Evolutionary conservation across 1,284 basidiomycete genomes (phyloP), one percentile per base, ranked within the genome.

Genomic region (Cutaneotrichosporon spelunceum): DNA sequence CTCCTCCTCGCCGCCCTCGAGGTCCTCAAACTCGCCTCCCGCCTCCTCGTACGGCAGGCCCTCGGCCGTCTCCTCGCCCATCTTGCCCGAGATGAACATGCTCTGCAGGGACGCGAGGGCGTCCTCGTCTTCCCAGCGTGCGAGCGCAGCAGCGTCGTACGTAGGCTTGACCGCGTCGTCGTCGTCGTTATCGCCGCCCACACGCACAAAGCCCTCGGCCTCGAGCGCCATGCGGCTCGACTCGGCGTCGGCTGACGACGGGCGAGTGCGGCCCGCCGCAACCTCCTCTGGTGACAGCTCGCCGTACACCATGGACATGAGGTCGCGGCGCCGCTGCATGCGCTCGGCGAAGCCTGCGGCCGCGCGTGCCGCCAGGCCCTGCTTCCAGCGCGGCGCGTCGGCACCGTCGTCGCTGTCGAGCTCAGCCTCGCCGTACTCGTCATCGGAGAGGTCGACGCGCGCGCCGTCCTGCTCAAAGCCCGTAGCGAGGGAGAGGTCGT

Each of bases 291-390:
- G 88, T 0, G 88, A 85, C 11, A 90, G 81, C 10, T 83, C 79
- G 47, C 84, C 83, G 77, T 98, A 98, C 59, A 98, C 91, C 59
- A 96, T 83, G 55, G 87, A 87, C 76, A 89, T 92, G 84, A 93
- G 89, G 73, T 96, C 87, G 68, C 84, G 86, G 61, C 82, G 80
- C 19, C 81, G 78, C 19, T 79, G 80, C 13, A 83, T 77, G 3
- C 78, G 76, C 14, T 80, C 76, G 14, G 79, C 73, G 66, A 85
- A 84, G 16, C 82, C 78, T 6, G 81, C 79, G 14, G 82, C 80
- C 0, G 91, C 91, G 58, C 84, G 83, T 19, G 81, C 80, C 0
- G 85, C 81, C 2, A 95, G 81, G 70, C 89, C 83, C n/a, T 77
- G 72, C 78, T 94, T 95, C 92, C 91, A 95, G 66, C 80, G 81